Conservation (phyloP, 306 rosid genomes). For the Herpetospermum pedunculosum region DNA sequence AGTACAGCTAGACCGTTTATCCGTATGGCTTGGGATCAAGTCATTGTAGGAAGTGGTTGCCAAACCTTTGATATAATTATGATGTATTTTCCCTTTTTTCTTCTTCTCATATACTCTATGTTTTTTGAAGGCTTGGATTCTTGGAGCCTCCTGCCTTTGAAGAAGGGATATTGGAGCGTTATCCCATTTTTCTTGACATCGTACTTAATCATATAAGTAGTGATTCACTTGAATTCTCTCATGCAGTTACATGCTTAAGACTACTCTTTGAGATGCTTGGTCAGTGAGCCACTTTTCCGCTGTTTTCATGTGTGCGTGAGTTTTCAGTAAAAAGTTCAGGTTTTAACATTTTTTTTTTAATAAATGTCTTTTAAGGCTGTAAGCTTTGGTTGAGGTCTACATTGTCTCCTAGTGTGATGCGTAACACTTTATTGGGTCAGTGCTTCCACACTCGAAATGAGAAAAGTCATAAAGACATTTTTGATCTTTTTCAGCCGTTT, state of each 20-base stretch:
- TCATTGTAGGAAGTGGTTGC: constrained; percentile 62
- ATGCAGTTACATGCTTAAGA: constrained; percentile 85
- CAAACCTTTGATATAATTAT: constrained; percentile 6
- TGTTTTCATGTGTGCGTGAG: constrained; percentile 7
- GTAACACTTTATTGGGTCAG: constrained; percentile 91
- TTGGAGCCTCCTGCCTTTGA: constrained; percentile 89
- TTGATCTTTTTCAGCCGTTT: constrained; percentile 87
- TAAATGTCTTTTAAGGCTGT: constrained; percentile 48
- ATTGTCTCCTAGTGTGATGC: constrained; percentile 82
- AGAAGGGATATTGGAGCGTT: constrained; percentile 92
- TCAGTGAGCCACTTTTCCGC: constrained; percentile 19
- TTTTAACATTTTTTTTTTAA: constrained; percentile 14
- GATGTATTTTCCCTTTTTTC: constrained; percentile 7
- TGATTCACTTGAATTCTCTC: constrained; percentile 77
- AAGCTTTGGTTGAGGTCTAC: constrained; percentile 97
- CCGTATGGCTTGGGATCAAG: constrained; percentile 86
- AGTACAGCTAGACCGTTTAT: constrained; percentile 55
- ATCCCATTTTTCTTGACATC: constrained; percentile 86
- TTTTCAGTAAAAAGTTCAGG: constrained; percentile 3
- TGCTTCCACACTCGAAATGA: constrained; percentile 89
- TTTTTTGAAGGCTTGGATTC: constrained; percentile 73
- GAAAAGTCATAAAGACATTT: constrained; percentile 92
- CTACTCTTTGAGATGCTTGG: constrained; percentile 89
- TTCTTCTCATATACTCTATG: constrained; percentile 15
- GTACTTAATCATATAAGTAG: constrained; percentile 85